phyloP scores from a whole-genome alignment of 1,139 yeast genomes.

The Chernovozyma aurita region DNA sequence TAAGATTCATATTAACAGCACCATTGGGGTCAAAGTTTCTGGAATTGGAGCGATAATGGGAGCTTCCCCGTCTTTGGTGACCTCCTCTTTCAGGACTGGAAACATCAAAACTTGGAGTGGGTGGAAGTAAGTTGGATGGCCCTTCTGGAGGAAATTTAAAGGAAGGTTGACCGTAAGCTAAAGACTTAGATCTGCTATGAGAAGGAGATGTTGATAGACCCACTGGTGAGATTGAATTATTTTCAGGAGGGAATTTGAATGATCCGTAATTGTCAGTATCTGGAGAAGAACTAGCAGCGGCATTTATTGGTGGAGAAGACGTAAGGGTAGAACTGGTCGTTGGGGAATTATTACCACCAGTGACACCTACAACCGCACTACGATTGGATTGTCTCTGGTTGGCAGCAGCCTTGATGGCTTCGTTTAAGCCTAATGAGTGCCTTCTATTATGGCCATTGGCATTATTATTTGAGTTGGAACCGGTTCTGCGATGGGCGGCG shows the following conservation, averaged over 20 bases:
- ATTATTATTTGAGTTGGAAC: constrained; percentile 21
- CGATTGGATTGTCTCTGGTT: constrained; percentile 56
- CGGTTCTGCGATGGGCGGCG: constrained; percentile 32
- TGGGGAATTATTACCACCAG: not conserved
- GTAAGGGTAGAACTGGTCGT: constrained; percentile 6
- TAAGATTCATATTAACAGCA: constrained; percentile 45
- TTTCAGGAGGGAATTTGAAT: constrained; percentile 31
- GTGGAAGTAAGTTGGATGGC: constrained; percentile 31
- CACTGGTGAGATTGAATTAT: constrained; percentile 8
- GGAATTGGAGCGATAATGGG: constrained; percentile 54
- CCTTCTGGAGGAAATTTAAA: constrained; percentile 42
- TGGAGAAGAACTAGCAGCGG: constrained; percentile 9
- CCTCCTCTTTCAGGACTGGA: constrained; percentile 36
- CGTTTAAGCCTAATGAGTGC: constrained; percentile 87
- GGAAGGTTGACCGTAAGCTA: constrained; percentile 43
- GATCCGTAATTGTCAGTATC: constrained; percentile 23
- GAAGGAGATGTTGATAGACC: constrained; percentile 16
- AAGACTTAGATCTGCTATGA: constrained; percentile 34
- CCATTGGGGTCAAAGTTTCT: constrained; percentile 51
- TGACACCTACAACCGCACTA: constrained; percentile 4
- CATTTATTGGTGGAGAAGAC: constrained; percentile 3
- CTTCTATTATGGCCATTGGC: constrained; percentile 75
- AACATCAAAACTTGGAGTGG: constrained; percentile 40
- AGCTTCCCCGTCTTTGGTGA: constrained; percentile 40
- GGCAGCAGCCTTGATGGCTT: constrained; percentile 97